Percentiles rank a stretch among this genome's conserved stretches.
phyloP scores from a whole-genome alignment of 2,329 filamentous ascomycete species.

The Ophiocordyceps camponoti-rufipedis region DNA sequence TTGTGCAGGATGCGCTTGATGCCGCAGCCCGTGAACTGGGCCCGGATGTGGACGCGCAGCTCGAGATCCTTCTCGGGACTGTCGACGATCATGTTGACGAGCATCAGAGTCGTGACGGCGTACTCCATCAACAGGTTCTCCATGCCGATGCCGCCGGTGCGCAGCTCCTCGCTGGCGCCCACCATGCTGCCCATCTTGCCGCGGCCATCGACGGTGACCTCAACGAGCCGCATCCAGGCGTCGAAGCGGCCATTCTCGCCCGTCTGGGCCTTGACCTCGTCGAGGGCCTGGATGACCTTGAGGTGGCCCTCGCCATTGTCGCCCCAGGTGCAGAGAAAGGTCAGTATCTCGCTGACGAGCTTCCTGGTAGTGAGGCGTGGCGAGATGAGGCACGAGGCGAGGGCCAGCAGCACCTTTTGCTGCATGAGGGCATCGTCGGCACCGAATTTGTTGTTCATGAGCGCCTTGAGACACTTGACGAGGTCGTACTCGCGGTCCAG shows the following conservation, averaged over 20 bases:
- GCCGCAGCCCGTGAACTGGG: slow-evolving; percentile 89
- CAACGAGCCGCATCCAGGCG: slow-evolving; percentile 95
- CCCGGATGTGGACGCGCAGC: slow-evolving; percentile 80
- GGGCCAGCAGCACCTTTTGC: slow-evolving; percentile 73
- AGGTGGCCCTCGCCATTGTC: slow-evolving; percentile 68
- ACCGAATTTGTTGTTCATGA: slow-evolving; percentile 99
- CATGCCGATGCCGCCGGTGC: slow-evolving; percentile 93
- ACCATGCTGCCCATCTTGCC: slow-evolving; percentile 98
- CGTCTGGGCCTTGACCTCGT: slow-evolving; percentile 72
- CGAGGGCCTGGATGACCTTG: slow-evolving; percentile 86
- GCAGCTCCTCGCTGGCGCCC: slow-evolving; percentile 87
- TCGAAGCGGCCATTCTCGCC: slow-evolving; percentile 93
- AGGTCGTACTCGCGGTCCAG: slow-evolving; percentile 92
- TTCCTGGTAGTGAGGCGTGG: slow-evolving; percentile 82
- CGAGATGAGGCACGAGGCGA: slow-evolving; percentile 75
- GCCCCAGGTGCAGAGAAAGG: slow-evolving; percentile 90
- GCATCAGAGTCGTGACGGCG: slow-evolving; percentile 79
- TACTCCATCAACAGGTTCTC: slow-evolving; percentile 99
- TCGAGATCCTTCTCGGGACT: slow-evolving; percentile 78
- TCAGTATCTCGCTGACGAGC: slow-evolving; percentile 87
- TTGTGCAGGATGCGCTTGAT: slow-evolving; percentile 88
- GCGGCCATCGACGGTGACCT: slow-evolving; percentile 89
- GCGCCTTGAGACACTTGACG: slow-evolving; percentile 86
- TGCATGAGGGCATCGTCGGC: slow-evolving; percentile 88
- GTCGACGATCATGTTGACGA: slow-evolving; percentile 94